phyloP scores from a whole-genome alignment of 495 filamentous ascomycete species.

The Penicillium coprophilum region DNA sequence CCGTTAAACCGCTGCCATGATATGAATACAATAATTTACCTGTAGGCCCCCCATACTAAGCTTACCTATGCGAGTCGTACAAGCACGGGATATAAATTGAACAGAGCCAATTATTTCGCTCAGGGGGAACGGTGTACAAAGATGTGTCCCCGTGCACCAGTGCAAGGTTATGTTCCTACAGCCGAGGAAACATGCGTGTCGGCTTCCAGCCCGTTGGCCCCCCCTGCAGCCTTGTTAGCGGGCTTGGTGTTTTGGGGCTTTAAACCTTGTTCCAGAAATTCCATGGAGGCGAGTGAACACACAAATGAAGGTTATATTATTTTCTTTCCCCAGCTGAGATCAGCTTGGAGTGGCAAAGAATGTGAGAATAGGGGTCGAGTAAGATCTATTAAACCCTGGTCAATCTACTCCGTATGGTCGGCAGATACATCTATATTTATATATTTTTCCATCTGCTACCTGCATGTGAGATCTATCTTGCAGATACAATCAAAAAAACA shows the following conservation, averaged over 20 bases:
- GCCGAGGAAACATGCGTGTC: conserved; percentile 13
- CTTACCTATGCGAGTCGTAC: conserved; percentile 1
- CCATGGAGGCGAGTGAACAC: conserved; percentile 6
- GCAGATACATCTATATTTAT: neutral
- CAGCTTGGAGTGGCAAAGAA: conserved; percentile 1
- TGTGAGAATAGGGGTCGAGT: neutral
- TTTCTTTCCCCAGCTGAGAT: neutral
- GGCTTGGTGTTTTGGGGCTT: conserved; percentile 5
- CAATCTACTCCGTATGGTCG: neutral
- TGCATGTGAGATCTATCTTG: conserved; percentile 15
- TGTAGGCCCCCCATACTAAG: neutral
- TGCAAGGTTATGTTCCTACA: conserved; percentile 23
- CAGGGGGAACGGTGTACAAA: conserved; percentile 4
- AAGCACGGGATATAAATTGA: conserved; percentile 5
- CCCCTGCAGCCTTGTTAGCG: conserved; percentile 7
- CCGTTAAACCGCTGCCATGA: neutral
- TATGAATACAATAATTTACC: no score
- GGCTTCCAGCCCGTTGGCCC: conserved; percentile 17
- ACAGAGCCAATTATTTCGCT: neutral
- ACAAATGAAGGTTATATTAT: neutral
- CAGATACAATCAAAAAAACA: conserved; percentile 1
- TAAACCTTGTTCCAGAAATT: conserved; percentile 16
- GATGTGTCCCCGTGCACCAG: conserved; percentile 5
- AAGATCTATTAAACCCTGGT: neutral
- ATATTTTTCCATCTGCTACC: conserved; percentile 1